Conservation (phyloP, 1,284 basidiomycete species). For the Puccinia horiana region DNA sequence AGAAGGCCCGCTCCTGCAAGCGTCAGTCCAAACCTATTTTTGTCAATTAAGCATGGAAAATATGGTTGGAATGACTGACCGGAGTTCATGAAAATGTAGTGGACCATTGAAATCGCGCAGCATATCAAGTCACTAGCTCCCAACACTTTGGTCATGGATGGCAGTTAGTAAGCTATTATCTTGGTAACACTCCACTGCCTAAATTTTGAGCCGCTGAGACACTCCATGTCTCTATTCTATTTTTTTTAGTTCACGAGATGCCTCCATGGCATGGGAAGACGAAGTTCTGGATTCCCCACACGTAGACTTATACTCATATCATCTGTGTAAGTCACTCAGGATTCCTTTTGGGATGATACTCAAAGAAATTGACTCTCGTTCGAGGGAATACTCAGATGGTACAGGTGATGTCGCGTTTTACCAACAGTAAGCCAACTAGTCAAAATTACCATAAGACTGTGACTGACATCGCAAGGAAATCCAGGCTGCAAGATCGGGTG, state of each 20-base stretch:
- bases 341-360: no score
- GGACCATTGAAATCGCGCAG: slow-evolving; percentile 41
- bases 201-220: neutral
- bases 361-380: neutral
- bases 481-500: slow-evolving; percentile 12
- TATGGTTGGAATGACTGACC: neutral
- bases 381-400: slow-evolving; percentile 24
- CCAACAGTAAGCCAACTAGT: neutral
- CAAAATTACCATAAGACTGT: neutral
- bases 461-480: neutral
- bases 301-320: slow-evolving; percentile 44
- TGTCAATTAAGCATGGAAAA: neutral
- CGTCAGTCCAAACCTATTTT: slow-evolving; percentile 1
- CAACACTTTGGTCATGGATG: slow-evolving; percentile 48
- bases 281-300: slow-evolving; percentile 31
- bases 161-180: slow-evolving; percentile 38
- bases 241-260: slow-evolving; percentile 20
- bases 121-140: slow-evolving; percentile 46
- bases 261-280: slow-evolving; percentile 30
- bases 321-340: slow-evolving; percentile 29
- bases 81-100: slow-evolving; percentile 7
- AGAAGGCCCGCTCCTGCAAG: slow-evolving; percentile 9
- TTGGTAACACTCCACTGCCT: neutral
- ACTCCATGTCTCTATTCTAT: neutral
- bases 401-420: slow-evolving; percentile 17